Conservation (phyloP, 2,329 filamentous ascomycete species). For the Coleophoma crateriformis region DNA sequence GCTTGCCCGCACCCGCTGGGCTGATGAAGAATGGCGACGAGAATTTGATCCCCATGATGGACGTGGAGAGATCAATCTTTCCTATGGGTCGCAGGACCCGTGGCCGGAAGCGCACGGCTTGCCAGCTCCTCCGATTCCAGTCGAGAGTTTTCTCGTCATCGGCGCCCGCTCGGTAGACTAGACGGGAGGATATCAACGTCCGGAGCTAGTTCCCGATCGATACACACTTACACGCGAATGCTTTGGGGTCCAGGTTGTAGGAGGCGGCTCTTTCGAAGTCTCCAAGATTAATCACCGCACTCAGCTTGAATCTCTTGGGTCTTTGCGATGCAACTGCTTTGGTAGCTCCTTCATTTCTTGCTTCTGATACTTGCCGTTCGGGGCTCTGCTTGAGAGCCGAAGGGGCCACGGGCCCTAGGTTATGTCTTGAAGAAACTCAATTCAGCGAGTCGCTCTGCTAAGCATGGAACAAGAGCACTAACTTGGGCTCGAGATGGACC, state of each 20-base stretch:
- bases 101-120: constrained; percentile 4
- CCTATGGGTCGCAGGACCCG: constrained; percentile 4
- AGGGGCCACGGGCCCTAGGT: too few relatives aligned
- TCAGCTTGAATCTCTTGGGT: too few relatives aligned
- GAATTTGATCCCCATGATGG: constrained; percentile 3
- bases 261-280: neutral
- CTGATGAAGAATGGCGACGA: constrained; percentile 7
- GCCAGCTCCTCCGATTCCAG: neutral
- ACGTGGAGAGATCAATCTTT: constrained; percentile 1
- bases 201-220: neutral
- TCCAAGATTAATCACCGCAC: neutral
- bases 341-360: too few relatives aligned
- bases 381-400: too few relatives aligned
- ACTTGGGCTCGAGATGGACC: too few relatives aligned
- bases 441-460: too few relatives aligned
- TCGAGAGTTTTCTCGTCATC: neutral
- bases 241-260: neutral
- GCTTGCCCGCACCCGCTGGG: constrained; percentile 5
- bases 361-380: too few relatives aligned
- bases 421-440: too few relatives aligned
- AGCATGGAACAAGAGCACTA: too few relatives aligned
- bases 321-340: too few relatives aligned
- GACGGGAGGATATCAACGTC: neutral
- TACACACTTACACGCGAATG: neutral
- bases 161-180: neutral